Evolutionary conservation across 1,284 basidiomycete genomes (phyloP), one percentile per base, ranked within the genome.

Genomic region (Mycena citricolor): DNA sequence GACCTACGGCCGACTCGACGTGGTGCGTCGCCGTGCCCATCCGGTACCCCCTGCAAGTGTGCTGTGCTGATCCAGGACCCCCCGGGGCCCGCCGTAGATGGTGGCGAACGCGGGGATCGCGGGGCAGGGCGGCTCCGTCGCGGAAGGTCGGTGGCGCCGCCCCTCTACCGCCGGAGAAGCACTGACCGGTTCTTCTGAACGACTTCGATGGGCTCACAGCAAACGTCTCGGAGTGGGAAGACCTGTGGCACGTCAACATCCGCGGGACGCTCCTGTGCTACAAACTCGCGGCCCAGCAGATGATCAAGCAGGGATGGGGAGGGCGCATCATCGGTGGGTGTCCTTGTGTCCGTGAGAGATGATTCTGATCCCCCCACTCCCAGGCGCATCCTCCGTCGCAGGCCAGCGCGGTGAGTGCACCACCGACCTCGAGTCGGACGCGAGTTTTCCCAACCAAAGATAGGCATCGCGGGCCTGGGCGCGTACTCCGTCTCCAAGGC

Each of bases 271-370:
- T 68, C 16, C 52, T 66, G 19, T 68, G 62, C 51, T 70, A 70
- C 54, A 64, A 67, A 51, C 59, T 64, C 33, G 68, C 65, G 10
- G 68, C 65, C 4, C 48, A 58, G 30, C 62, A 66, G 40, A 69
- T 70, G 67, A 60, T 70, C 41, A 60, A 61, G 48, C 68, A 69
- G 51, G 64, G 65, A n/a, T 46, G 47, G 2, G 64, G 68, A 2
- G 70, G 69, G 2, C 54, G 66, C 8, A 64, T 70, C 22, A 65
- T 71, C 23, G 67, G 68, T 52, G 39, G 17, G 35, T 20, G 11
- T 5, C 7, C 29, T 14, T 19, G 26, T 19, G 5, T 29, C 14
- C 11, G 23, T 21, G 24, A 10, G 4, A 11, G 7, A 11, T 19
- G 2, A 34, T 28, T 33, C 21, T 12, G 2, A 21, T 13, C 20